phyloP scores from a whole-genome alignment of 805 yeast genomes.

The Sugiyamaella smithiae region DNA sequence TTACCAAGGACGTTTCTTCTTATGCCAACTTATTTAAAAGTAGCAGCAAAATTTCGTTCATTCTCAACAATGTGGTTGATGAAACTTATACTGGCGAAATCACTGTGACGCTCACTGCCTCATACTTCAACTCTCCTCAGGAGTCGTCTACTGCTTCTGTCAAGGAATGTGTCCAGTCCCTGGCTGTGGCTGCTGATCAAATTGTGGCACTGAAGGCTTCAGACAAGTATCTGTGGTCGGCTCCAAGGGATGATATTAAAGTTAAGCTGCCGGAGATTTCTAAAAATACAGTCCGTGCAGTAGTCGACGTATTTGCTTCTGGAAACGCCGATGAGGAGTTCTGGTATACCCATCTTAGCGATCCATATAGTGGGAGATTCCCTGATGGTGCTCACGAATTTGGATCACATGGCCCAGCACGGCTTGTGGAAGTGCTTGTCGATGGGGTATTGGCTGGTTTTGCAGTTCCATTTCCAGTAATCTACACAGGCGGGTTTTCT shows the following conservation, averaged over 20 bases:
- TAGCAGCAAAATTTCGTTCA: slow-evolving; percentile 45
- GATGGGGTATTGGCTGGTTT: slow-evolving; percentile 59
- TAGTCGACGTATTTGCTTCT: slow-evolving; percentile 59
- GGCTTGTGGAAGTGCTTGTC: slow-evolving; percentile 61
- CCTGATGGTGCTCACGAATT: slow-evolving; percentile 33
- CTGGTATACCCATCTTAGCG: slow-evolving; percentile 64
- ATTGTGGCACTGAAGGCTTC: slow-evolving; percentile 9
- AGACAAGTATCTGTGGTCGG: not conserved
- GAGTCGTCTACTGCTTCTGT: not conserved
- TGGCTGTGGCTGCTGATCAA: slow-evolving; percentile 1
- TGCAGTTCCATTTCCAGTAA: slow-evolving; percentile 65
- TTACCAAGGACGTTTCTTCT: slow-evolving; percentile 62
- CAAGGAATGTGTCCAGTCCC: not conserved
- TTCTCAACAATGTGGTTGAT: slow-evolving; percentile 58
- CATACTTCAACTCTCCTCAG: slow-evolving; percentile 13
- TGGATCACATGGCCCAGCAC: slow-evolving; percentile 64
- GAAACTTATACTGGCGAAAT: slow-evolving; percentile 35
- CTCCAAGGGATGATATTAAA: slow-evolving; percentile 6
- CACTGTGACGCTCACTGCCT: slow-evolving; percentile 13
- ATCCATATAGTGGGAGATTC: slow-evolving; percentile 11
- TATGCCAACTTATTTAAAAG: slow-evolving; percentile 50
- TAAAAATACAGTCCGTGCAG: slow-evolving; percentile 57
- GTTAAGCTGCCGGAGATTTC: slow-evolving; percentile 32
- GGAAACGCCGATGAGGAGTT: slow-evolving; percentile 83
- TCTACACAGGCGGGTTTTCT: slow-evolving; percentile 79